Evolutionary conservation across 2,329 filamentous ascomycete species (phyloP), one percentile per base, ranked within the genome.

Genomic region (Parafenestella ontariensis): DNA sequence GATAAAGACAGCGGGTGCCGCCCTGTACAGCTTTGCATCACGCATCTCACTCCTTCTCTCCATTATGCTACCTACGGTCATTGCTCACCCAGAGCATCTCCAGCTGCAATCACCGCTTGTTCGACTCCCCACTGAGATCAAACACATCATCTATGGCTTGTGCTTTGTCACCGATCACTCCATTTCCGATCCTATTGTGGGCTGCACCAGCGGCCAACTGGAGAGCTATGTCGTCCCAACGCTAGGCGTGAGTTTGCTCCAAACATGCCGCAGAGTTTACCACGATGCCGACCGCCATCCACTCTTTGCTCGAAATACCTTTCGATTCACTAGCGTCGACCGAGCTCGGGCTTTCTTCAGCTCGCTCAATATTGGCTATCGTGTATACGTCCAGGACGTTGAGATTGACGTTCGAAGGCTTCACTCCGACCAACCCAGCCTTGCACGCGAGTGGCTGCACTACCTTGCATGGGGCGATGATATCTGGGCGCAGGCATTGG

Each of bases 321-420:
- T 78, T 57, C 62, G 66, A 36, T 78, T 78, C 61, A 76, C 71
- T 6, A 65, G 56, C 29, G 63, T 72, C 15, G 64, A 70, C 24
- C 56, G 60, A 39, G 64, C 70, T 46, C 64, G 64, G 3, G 39
- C 49, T 9, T 78, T 77, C 62, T 59, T 77, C 29, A 34, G 41
- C 0, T 56, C 59, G 2, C 50, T 76, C 6, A 64, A 65, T 6
- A 39, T 59, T 5, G 44, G 56, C 10, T 54, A 66, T 46, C 58
- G 62, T 33, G 51, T 57, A 3, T 56, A 59, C 18, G 59, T 78
- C 4, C 59, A 61, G 2, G 67, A 74, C 45, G 49, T 78, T n/a
- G 74, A 77, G 34, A 65, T 78, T 40, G 74, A 77, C 50, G 61
- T 75, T 10, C 65, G 69, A 10, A 62, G 63, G 24, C 60, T 76